Conservation (phyloP, 1,284 basidiomycete genomes). For the Neonothopanus nambi region DNA sequence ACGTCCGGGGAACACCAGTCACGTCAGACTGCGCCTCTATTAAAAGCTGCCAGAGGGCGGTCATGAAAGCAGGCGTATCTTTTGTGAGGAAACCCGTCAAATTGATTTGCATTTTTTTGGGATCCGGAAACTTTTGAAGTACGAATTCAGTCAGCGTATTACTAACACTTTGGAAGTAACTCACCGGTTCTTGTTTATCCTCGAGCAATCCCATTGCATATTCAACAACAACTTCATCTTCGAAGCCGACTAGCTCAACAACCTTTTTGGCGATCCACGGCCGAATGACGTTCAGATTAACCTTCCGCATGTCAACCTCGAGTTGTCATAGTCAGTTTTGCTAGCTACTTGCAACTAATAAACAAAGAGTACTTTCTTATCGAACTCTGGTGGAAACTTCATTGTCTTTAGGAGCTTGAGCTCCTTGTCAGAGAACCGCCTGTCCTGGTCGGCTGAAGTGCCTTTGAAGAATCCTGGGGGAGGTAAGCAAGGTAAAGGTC, state of each 20-base stretch:
- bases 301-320: slow-evolving; percentile 93
- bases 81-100: slow-evolving; percentile 88
- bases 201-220: slow-evolving; percentile 94
- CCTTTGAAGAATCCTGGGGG: slow-evolving; percentile 81
- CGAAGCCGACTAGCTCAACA: slow-evolving; percentile 87
- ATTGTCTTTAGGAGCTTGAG: slow-evolving; percentile 83
- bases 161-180: slow-evolving; percentile 24
- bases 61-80: slow-evolving; percentile 85
- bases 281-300: slow-evolving; percentile 85
- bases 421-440: slow-evolving; percentile 96
- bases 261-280: slow-evolving; percentile 95
- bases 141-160: neutral
- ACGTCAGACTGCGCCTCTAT: slow-evolving; percentile 89
- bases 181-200: slow-evolving; percentile 78
- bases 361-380: slow-evolving; percentile 67
- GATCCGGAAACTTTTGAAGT: slow-evolving; percentile 74
- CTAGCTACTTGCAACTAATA: neutral
- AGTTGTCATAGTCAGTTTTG: slow-evolving; percentile 9
- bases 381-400: slow-evolving; percentile 90
- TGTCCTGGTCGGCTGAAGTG: slow-evolving; percentile 81
- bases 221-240: slow-evolving; percentile 96
- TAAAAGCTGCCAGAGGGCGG: slow-evolving; percentile 85
- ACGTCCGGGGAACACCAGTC: slow-evolving; percentile 89
- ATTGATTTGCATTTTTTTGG: slow-evolving; percentile 93
- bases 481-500: slow-evolving; percentile 23